These are phyloP conservation scores for Colletotrichum tropicale DNA, from an alignment of 2,329 filamentous ascomycete species.

Conservation along the genomic window DNA sequence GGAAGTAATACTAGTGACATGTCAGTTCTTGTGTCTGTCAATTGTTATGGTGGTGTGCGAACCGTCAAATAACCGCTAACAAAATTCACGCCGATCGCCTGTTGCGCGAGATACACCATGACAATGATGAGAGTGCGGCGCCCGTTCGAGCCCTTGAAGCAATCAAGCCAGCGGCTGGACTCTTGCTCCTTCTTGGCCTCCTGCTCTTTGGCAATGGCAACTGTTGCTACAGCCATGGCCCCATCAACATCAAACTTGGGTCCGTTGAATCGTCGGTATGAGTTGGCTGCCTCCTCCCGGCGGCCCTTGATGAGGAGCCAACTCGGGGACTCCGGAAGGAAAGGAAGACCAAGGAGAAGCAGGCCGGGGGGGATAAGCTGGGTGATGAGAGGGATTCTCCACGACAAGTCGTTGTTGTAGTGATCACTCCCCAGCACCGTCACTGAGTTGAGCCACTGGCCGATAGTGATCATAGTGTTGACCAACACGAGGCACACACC, in stretches of 20 bases:
- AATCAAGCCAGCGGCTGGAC: conserved; percentile 27
- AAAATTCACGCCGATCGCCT: conserved; percentile 33
- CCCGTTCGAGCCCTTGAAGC: conserved; percentile 30
- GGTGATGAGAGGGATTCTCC: conserved; percentile 32
- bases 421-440: conserved; percentile 8
- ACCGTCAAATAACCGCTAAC: conserved; percentile 30
- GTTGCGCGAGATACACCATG: conserved; percentile 35
- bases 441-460: conserved; percentile 24
- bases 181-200: conserved; percentile 25
- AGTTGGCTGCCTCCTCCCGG: conserved; percentile 22
- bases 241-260: conserved; percentile 27
- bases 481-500: conserved; percentile 32
- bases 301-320: conserved; percentile 24
- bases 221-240: conserved; percentile 22
- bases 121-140: conserved; percentile 32
- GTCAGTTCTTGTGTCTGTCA: background rate
- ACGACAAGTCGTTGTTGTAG: conserved; percentile 26
- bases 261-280: conserved; percentile 29
- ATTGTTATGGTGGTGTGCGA: background rate
- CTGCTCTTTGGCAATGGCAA: conserved; percentile 26
- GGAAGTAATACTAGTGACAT: conserved; percentile 26
- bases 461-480: conserved; percentile 36
- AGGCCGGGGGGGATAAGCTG: conserved; percentile 31
- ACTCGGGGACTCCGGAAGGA: conserved; percentile 24
- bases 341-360: conserved; percentile 24